Conservation (phyloP, 2,329 filamentous ascomycete species). For the Neoarthrinium moseri region DNA sequence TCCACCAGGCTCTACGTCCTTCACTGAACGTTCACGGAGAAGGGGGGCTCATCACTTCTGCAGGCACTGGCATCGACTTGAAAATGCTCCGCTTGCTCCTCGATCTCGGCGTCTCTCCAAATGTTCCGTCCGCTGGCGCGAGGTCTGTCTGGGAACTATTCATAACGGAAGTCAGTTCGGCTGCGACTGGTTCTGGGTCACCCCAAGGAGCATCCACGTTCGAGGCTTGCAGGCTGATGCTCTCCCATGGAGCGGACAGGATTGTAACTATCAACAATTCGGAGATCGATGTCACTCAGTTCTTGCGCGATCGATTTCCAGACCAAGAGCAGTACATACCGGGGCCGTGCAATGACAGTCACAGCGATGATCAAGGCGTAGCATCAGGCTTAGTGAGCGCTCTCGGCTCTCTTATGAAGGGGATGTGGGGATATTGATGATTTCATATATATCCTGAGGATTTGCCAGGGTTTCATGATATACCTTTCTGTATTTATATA, state of each 20-base stretch:
- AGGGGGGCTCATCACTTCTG: not conserved
- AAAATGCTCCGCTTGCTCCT: not conserved
- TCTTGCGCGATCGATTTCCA: not conserved
- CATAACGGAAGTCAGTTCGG: not conserved
- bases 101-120: not conserved
- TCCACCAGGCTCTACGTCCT: not conserved
- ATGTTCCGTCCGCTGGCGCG: not conserved
- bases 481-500: no score
- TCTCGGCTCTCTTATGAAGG: not conserved
- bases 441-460: no score
- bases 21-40: not conserved
- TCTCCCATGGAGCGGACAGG: not conserved
- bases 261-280: not conserved
- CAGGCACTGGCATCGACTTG: not conserved
- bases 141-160: not conserved
- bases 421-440: not conserved
- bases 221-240: not conserved
- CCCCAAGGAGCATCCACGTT: not conserved
- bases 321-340: not conserved
- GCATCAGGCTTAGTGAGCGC: not conserved
- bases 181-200: not conserved
- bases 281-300: not conserved
- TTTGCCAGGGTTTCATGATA: no score
- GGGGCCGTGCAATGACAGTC: not conserved
- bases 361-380: not conserved